Conservation (phyloP, 331 rosid species). For the Quercus phellos region DNA sequence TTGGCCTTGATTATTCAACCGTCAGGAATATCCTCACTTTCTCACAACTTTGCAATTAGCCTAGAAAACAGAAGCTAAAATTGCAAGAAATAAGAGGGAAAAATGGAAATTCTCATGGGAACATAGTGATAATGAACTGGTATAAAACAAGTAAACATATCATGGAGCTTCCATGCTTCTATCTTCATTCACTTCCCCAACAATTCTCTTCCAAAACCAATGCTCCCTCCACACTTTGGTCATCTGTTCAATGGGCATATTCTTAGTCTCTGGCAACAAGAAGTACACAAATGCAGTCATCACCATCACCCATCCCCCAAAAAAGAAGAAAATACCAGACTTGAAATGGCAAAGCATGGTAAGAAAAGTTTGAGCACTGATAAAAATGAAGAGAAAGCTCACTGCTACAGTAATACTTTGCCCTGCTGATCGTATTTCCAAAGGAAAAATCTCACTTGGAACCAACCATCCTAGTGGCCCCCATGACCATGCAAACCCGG, state of each 20-base stretch:
- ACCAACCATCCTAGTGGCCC: constrained; percentile 58
- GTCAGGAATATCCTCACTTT: too few relatives aligned
- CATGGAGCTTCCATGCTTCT: constrained; percentile 6
- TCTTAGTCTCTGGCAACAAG: constrained; percentile 63
- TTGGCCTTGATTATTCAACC: too few relatives aligned
- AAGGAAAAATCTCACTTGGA: constrained; percentile 53
- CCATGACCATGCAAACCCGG: constrained; percentile 64
- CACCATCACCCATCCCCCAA: constrained; percentile 51
- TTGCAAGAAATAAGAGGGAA: too few relatives aligned
- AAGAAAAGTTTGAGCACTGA: constrained; percentile 48
- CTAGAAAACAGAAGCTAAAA: too few relatives aligned
- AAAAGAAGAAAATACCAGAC: constrained; percentile 54
- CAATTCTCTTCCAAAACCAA: constrained; percentile 68
- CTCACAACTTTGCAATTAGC: too few relatives aligned
- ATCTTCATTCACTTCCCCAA: constrained; percentile 17
- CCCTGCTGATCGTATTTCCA: constrained; percentile 47
- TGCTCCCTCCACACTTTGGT: constrained; percentile 59
- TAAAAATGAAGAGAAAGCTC: constrained; percentile 41
- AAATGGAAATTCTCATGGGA: too few relatives aligned
- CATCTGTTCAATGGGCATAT: constrained; percentile 61
- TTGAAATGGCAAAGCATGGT: constrained; percentile 49
- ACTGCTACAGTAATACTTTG: constrained; percentile 46
- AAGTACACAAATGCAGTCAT: constrained; percentile 46
- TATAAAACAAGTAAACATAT: background rate
- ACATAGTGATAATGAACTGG: too few relatives aligned